Evolutionary conservation across 2,329 filamentous ascomycete species (phyloP).

Genomic region (Ascochyta viciae-villosae): DNA sequence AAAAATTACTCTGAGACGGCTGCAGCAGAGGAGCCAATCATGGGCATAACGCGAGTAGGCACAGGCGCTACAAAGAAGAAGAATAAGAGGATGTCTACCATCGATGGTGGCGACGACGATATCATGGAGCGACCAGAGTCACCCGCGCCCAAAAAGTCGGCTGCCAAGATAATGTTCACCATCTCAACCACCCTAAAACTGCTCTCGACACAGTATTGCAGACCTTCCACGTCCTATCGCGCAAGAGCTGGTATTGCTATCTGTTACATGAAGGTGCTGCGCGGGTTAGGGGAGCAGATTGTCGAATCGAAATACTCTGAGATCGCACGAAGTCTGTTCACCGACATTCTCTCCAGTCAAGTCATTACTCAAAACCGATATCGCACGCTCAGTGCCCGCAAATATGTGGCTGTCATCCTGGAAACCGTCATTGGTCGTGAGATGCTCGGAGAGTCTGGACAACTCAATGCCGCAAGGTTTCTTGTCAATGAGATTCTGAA

Average conservation of each 20-base stretch:
- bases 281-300: constrained; percentile 78
- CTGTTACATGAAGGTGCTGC: constrained; percentile 84
- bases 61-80: constrained; percentile 69
- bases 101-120: constrained; percentile 76
- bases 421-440: constrained; percentile 82
- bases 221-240: constrained; percentile 78
- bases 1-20: constrained; percentile 75
- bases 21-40: constrained; percentile 48
- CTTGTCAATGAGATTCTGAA: constrained; percentile 89
- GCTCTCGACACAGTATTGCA: constrained; percentile 81
- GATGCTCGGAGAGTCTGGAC: constrained; percentile 88
- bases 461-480: constrained; percentile 79
- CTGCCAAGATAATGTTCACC: constrained; percentile 74
- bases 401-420: constrained; percentile 82
- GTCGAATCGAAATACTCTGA: constrained; percentile 82
- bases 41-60: constrained; percentile 52
- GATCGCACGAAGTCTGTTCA: constrained; percentile 81
- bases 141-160: constrained; percentile 75
- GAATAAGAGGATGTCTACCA: constrained; percentile 70
- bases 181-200: constrained; percentile 80
- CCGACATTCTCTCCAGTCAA: constrained; percentile 78
- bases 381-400: constrained; percentile 81
- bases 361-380: constrained; percentile 86
- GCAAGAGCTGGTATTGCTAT: constrained; percentile 83
- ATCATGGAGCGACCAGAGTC: constrained; percentile 72